These are phyloP conservation scores for Mollisia scopiformis DNA, from an alignment of 2,329 filamentous ascomycete genomes.

Conservation along the genomic window DNA sequence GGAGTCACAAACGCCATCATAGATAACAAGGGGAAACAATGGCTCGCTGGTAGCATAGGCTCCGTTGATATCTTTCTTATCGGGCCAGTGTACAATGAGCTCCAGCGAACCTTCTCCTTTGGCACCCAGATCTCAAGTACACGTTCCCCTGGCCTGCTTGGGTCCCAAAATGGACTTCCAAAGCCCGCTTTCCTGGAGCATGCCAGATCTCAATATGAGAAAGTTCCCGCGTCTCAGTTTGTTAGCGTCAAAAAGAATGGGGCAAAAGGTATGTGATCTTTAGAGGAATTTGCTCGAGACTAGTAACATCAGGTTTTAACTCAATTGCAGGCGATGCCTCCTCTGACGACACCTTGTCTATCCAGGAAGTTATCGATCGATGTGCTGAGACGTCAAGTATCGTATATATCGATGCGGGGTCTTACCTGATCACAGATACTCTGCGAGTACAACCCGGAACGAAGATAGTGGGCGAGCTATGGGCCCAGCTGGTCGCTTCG, in stretches of 20 bases:
- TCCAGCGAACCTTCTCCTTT: background rate
- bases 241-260: constrained; percentile 70
- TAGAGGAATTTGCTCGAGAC: too few species aligned
- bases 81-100: constrained; percentile 6
- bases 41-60: background rate
- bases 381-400: constrained; percentile 43
- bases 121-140: constrained; percentile 6
- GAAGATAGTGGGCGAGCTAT: constrained; percentile 41
- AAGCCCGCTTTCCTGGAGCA: background rate
- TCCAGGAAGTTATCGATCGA: constrained; percentile 12
- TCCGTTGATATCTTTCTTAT: background rate
- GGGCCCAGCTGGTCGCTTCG: constrained; percentile 40
- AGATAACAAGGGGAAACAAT: constrained; percentile 3
- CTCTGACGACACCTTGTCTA: constrained; percentile 76
- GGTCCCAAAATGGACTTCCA: background rate
- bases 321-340: constrained; percentile 63
- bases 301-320: too few species aligned
- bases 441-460: constrained; percentile 46
- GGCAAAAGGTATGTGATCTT: too few species aligned
- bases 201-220: constrained; percentile 45
- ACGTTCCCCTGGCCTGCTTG: background rate
- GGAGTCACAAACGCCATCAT: constrained; percentile 57
- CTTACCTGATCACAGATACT: constrained; percentile 53
- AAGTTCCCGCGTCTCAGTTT: background rate
- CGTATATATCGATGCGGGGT: constrained; percentile 54